Evolutionary conservation across 352 stramenopile species (phyloP), one percentile per base, ranked within the genome.

Genomic region (Phytophthora boehmeriae): DNA sequence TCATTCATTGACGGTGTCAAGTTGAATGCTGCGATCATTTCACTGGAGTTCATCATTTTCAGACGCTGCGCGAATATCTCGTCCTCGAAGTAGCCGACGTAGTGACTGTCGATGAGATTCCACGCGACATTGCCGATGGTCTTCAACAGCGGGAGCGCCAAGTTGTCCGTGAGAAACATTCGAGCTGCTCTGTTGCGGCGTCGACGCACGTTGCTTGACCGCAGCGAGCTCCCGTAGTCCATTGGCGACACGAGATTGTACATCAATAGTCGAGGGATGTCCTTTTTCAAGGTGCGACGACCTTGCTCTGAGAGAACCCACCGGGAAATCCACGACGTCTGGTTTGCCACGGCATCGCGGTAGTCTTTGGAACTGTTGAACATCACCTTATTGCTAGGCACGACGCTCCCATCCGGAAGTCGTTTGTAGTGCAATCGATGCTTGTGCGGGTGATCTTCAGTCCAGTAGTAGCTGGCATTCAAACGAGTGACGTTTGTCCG

Each of bases 171-270:
- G n/a, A 82, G 54, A 66, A 80, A 89, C 43, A 68, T 74, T 1
- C 50, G 22, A 0, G 65, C 11, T 23, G 71, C 69, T 55, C 74
- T 73, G 45, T 82, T 75, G 22, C 66, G 68, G 30, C 68, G 63
- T 8, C 53, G 56, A 32, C 73, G 72, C 11, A 77, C 60, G 25
- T 70, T 73, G 16, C 55, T 66, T 13, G 75, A 67, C 14, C 72
- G 56, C 6, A 74, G 11, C 23, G 72, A 78, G 4, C 30, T 46
- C 2, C 79, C 79, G 17, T 76, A 70, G 45, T 78, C 66, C 60
- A 75, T 73, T 0, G 76, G 75, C 20, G 76, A 80, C 25, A 89
- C 70, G 36, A 85, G 59, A 25, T 83, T 80, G 65, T 86, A 84
- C 43, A 86, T 63, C 23, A 86, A 22, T 34, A 68, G 32, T 17